Evolutionary conservation across 306 rosid species (phyloP), one percentile per base, ranked within the genome.

Genomic region (Senna siamea): DNA sequence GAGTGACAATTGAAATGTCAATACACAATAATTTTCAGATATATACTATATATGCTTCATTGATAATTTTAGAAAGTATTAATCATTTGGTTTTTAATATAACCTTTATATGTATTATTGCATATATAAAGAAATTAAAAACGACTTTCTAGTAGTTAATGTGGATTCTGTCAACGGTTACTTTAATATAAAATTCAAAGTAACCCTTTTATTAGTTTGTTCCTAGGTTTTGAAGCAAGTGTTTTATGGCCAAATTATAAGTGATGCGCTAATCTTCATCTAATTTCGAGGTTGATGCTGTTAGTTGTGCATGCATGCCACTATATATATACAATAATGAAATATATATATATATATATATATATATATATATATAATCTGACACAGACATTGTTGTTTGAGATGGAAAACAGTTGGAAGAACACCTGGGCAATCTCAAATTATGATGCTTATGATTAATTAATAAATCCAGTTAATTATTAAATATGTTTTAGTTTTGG

Each of bases 101-200:
- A 23, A 65, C 12, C 9, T 22, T 20, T 23, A 1, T 5, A 26
- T 26, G 64, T 48, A 34, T 68, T 40, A 26, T 52, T 61, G 71
- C 23, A 20, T n/a, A 20, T n/a, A 12, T 10, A 46, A 17, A 46
- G 18, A 37, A 50, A 79, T 37, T 37, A 37, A 37, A 26, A 75
- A 64, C 51, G 41, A 69, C 23, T 26, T 46, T 62, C 19, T 17
- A 6, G 30, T 37, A 12, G 48, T 37, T 48, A 62, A 55, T 40
- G 54, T 74, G 73, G 66, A 72, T 85, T 78, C 41, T 74, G 83
- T 84, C 83, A 78, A 80, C 76, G 76, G 76, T 66, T 20, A 53
- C 20, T 46, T 78, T 46, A 63, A 61, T 61, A 47, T 23, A 64
- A 52, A 41, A 2, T 38, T 22, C 35, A 34, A 38, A 74, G 68